phyloP scores from a whole-genome alignment of 1,284 basidiomycete genomes.

The Irpex rosettiformis region DNA sequence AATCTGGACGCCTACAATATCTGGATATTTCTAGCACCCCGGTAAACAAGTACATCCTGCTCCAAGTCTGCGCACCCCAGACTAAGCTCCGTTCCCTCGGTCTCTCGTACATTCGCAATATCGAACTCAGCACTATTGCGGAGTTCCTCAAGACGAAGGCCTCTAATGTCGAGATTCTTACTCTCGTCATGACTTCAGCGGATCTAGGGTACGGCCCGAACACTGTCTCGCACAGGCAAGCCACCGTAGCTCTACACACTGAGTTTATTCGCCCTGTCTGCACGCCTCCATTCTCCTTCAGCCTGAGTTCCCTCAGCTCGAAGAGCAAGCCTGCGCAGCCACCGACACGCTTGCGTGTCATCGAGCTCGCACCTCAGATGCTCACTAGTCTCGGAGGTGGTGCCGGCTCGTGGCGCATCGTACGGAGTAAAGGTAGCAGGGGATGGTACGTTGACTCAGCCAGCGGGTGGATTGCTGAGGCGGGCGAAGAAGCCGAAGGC shows the following conservation, averaged over 20 bases:
- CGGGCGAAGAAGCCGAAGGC: slow-evolving; percentile 1
- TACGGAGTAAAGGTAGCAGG: slow-evolving; percentile 87
- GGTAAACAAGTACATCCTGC: slow-evolving; percentile 61
- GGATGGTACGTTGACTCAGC: slow-evolving; percentile 95
- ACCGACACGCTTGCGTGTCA: slow-evolving; percentile 79
- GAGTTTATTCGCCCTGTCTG: slow-evolving; percentile 78
- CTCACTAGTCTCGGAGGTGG: slow-evolving; percentile 74
- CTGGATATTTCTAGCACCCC: slow-evolving; percentile 88
- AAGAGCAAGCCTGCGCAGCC: slow-evolving; percentile 35
- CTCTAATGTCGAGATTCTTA: slow-evolving; percentile 81
- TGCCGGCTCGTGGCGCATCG: slow-evolving; percentile 81
- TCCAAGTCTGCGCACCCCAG: slow-evolving; percentile 60
- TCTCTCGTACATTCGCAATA: slow-evolving; percentile 77
- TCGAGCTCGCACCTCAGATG: slow-evolving; percentile 81
- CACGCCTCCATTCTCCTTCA: slow-evolving; percentile 73
- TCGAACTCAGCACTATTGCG: slow-evolving; percentile 68
- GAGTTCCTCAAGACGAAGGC: slow-evolving; percentile 72
- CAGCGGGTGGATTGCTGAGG: slow-evolving; percentile 65
- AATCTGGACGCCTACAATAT: slow-evolving; percentile 74
- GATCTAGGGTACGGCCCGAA: slow-evolving; percentile 59
- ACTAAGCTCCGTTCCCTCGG: slow-evolving; percentile 83
- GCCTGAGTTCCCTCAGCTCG: slow-evolving; percentile 28
- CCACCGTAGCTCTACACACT: slow-evolving; percentile 62
- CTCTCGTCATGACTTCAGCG: slow-evolving; percentile 75
- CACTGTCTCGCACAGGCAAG: slow-evolving; percentile 46